Evolutionary conservation across 805 yeast species (phyloP).

Genomic region (Ogataea corticis): DNA sequence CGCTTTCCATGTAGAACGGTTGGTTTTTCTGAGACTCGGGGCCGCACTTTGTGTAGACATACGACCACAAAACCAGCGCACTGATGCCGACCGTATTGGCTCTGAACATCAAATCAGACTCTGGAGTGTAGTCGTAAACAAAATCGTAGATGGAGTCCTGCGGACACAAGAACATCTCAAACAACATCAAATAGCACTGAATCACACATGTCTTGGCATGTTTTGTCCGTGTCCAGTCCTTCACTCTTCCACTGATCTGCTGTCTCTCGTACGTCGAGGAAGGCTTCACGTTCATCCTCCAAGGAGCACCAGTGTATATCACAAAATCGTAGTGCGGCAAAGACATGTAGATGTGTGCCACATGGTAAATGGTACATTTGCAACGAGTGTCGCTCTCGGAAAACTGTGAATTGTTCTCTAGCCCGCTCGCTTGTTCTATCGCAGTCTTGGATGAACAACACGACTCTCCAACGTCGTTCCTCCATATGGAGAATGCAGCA

Average conservation of each 20-base stretch:
- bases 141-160: constrained; percentile 44
- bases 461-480: constrained; percentile 44
- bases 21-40: constrained; percentile 34
- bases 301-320: constrained; percentile 79
- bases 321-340: constrained; percentile 78
- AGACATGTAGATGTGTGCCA: constrained; percentile 70
- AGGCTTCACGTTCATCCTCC: constrained; percentile 70
- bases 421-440: constrained; percentile 29
- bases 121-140: constrained; percentile 49
- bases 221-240: constrained; percentile 49
- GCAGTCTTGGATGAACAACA: constrained; percentile 38
- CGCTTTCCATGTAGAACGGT: constrained; percentile 41
- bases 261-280: constrained; percentile 49
- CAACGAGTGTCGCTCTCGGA: constrained; percentile 48
- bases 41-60: constrained; percentile 48
- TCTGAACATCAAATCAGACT: constrained; percentile 50
- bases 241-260: constrained; percentile 48
- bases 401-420: constrained; percentile 33
- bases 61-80: constrained; percentile 52
- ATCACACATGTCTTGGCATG: constrained; percentile 55
- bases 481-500: constrained; percentile 72
- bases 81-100: constrained; percentile 44
- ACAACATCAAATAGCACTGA: constrained; percentile 61
- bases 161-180: constrained; percentile 62
- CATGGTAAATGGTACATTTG: constrained; percentile 67